Percentiles rank a stretch among this genome's conserved stretches.
Conservation (phyloP, 169 alveolate genomes). For the Amoebophrya sp. region DNA sequence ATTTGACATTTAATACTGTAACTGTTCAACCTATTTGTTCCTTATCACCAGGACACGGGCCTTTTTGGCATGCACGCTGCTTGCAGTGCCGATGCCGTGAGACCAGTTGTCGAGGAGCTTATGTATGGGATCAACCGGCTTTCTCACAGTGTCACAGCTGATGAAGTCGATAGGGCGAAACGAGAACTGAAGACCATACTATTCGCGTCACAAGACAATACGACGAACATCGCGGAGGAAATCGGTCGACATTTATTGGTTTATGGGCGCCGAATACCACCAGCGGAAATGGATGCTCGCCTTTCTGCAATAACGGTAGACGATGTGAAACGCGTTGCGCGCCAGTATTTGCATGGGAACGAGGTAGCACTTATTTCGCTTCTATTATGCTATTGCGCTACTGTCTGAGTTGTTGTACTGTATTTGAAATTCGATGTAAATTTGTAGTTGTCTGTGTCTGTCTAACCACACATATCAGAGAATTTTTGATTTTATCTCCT, state of each 20-base stretch:
- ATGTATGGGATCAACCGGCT: slow-evolving; percentile 11
- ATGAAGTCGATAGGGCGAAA: neutral
- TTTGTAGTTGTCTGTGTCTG: too few species aligned
- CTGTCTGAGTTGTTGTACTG: too few species aligned
- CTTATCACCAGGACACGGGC: neutral
- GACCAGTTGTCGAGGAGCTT: neutral
- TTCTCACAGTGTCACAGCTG: neutral
- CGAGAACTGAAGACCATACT: neutral
- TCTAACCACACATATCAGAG: too few species aligned
- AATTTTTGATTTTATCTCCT: too few species aligned
- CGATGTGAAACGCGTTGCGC: neutral
- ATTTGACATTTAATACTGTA: too few species aligned
- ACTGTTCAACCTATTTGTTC: too few species aligned
- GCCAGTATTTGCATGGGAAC: neutral
- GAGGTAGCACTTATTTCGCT: too few species aligned
- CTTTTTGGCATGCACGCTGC: slow-evolving; percentile 10
- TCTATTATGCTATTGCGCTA: too few species aligned
- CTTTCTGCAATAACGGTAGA: neutral
- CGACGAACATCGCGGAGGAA: slow-evolving; percentile 2
- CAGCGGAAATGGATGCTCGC: neutral
- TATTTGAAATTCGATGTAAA: too few species aligned
- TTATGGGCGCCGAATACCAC: neutral
- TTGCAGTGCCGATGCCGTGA: neutral
- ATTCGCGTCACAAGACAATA: neutral
- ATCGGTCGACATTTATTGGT: neutral